These are phyloP conservation scores for Hippophae tibetana DNA, from an alignment of 306 rosid species.

Conservation along the genomic window DNA sequence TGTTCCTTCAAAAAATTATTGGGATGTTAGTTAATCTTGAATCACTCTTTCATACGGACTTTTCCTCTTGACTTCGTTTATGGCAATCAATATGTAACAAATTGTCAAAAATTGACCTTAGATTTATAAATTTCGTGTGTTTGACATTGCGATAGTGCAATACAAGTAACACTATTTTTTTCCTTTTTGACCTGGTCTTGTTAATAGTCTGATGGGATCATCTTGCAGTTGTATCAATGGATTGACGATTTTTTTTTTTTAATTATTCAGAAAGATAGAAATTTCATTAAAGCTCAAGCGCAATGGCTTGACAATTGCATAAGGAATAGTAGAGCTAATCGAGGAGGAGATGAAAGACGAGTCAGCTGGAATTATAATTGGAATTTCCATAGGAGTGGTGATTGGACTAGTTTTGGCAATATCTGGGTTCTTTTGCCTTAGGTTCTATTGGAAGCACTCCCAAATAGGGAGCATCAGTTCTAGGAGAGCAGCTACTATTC, in stretches of 20 bases:
- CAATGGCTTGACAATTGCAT: conserved; percentile 16
- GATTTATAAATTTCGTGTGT: not conserved
- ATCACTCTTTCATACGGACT: not conserved
- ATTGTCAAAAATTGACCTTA: conserved; percentile 27
- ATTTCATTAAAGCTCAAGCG: no score
- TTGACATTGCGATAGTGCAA: conserved; percentile 1
- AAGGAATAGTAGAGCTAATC: conserved; percentile 21
- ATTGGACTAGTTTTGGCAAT: conserved; percentile 84
- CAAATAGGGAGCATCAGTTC: conserved; percentile 99
- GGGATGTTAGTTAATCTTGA: not conserved
- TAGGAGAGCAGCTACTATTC: conserved; percentile 69
- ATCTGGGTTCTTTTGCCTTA: conserved; percentile 59
- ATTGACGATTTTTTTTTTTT: conserved; percentile 6
- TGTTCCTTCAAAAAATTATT: no score
- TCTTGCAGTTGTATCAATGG: conserved; percentile 46
- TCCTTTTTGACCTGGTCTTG: conserved; percentile 13
- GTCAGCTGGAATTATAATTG: conserved; percentile 77
- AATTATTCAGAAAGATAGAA: no score
- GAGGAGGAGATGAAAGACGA: conserved; percentile 68
- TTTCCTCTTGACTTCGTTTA: conserved; percentile 21
- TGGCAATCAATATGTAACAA: conserved; percentile 24
- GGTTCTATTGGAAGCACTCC: conserved; percentile 66
- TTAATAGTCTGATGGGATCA: conserved; percentile 8
- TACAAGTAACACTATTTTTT: not conserved
- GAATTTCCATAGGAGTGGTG: conserved; percentile 87